Percentiles rank a stretch among this genome's conserved stretches.
These are phyloP conservation scores for Gautieria morchelliformis DNA, from an alignment of 768 basidiomycete species.

Conservation along the genomic window DNA sequence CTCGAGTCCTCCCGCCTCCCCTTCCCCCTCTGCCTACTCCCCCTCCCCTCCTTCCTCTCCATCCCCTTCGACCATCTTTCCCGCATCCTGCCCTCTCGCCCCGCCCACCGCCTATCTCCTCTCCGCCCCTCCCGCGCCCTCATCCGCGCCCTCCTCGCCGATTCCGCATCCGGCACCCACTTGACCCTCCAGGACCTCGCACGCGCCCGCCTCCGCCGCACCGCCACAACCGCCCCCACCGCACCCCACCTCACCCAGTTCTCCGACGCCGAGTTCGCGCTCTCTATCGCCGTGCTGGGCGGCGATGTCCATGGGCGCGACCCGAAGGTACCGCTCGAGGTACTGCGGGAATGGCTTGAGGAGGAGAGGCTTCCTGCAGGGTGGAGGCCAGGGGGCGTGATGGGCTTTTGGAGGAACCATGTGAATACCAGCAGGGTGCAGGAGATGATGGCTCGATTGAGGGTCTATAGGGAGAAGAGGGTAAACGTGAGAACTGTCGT, in stretches of 20 bases:
- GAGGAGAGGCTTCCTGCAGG: slow-evolving; percentile 3
- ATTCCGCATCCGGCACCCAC: slow-evolving; percentile 6
- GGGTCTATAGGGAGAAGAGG: background rate
- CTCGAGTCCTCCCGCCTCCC: no score
- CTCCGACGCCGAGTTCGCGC: background rate
- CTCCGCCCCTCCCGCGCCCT: no score
- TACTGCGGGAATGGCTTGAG: slow-evolving; percentile 4
- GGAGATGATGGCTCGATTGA: background rate
- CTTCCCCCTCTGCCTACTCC: no score
- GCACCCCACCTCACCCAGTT: background rate
- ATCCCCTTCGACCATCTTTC: no score
- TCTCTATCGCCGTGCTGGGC: background rate
- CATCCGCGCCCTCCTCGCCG: no score
- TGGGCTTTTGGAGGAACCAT: slow-evolving; percentile 5
- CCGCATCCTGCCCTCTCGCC: no score
- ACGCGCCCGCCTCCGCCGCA: slow-evolving; percentile 5
- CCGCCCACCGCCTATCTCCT: no score
- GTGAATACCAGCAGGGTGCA: slow-evolving; percentile 1
- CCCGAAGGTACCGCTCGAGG: background rate
- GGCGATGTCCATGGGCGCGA: background rate
- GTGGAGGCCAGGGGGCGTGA: background rate
- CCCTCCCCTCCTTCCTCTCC: no score
- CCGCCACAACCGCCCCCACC: background rate
- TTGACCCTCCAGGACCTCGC: slow-evolving; percentile 4
- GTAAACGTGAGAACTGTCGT: background rate